Conservation (phyloP, 2,329 filamentous ascomycete species). For the Emmonsia crescens region DNA sequence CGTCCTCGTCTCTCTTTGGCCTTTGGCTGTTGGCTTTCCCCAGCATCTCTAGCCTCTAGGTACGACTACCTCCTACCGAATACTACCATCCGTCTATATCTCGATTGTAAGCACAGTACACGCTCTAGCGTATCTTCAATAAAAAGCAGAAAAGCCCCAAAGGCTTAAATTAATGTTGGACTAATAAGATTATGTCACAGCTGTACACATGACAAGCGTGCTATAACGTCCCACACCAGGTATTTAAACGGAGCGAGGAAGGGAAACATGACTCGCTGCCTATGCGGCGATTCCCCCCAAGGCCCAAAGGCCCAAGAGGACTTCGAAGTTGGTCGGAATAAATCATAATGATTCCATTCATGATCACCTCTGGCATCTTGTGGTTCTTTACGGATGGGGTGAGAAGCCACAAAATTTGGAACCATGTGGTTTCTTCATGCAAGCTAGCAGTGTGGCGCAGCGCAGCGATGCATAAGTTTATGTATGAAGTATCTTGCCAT, state of each 20-base stretch:
- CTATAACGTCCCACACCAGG: background rate
- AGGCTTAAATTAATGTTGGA: background rate
- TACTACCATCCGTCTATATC: background rate
- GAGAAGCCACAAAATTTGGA: background rate
- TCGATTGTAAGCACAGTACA: too few relatives aligned
- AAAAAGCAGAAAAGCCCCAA: background rate
- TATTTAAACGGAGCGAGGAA: background rate
- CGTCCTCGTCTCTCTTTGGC: background rate
- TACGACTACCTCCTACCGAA: background rate
- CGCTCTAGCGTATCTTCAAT: too few relatives aligned
- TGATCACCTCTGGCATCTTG: background rate
- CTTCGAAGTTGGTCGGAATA: too few relatives aligned
- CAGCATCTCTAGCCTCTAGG: background rate
- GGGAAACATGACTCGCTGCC: background rate
- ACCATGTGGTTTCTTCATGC: background rate
- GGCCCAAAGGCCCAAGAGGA: too few relatives aligned
- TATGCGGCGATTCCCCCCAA: too few relatives aligned
- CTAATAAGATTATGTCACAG: background rate
- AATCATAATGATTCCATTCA: too few relatives aligned
- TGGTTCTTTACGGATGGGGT: background rate
- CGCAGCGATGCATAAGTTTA: background rate
- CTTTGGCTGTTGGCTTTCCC: background rate
- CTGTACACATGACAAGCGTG: background rate
- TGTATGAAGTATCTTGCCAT: background rate
- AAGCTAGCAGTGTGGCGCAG: background rate